A percentile compares a stretch with the other conserved stretches of the same genome.
Conservation (phyloP, 2,329 filamentous ascomycete species). For the Aspergillus transmontanensis region DNA sequence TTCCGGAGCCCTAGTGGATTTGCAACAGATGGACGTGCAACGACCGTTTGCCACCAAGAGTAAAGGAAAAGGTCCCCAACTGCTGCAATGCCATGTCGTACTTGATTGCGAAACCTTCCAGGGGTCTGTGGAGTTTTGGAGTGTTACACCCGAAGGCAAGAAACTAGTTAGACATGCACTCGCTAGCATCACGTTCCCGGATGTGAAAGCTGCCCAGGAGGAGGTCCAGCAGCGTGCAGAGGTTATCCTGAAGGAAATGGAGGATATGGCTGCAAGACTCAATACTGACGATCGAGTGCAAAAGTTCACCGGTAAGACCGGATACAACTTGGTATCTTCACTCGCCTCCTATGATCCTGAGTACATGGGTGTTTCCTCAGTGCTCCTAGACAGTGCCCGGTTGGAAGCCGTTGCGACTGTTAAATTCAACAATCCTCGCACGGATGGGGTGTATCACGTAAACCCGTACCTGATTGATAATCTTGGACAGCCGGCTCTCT, state of each 20-base stretch:
- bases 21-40: constrained; percentile 1
- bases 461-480: constrained; percentile 64
- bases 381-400: constrained; percentile 55
- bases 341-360: not conserved
- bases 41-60: not conserved
- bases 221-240: not conserved
- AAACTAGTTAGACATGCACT: constrained; percentile 40
- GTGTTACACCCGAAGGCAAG: constrained; percentile 41
- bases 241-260: not conserved
- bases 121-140: constrained; percentile 37
- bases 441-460: constrained; percentile 55
- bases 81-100: not conserved
- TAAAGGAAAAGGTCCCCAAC: not conserved
- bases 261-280: not conserved
- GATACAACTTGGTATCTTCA: not conserved
- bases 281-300: not conserved
- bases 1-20: not conserved
- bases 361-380: not conserved
- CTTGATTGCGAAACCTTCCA: constrained; percentile 28
- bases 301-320: not conserved
- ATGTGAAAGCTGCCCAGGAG: constrained; percentile 13
- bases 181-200: constrained; percentile 38
- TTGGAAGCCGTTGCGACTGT: constrained; percentile 59
- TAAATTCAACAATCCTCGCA: constrained; percentile 57
- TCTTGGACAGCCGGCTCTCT: constrained; percentile 60